Evolutionary conservation across 164 flowering plant genomes (phyloP).

Genomic region (Vitis labrusca): DNA sequence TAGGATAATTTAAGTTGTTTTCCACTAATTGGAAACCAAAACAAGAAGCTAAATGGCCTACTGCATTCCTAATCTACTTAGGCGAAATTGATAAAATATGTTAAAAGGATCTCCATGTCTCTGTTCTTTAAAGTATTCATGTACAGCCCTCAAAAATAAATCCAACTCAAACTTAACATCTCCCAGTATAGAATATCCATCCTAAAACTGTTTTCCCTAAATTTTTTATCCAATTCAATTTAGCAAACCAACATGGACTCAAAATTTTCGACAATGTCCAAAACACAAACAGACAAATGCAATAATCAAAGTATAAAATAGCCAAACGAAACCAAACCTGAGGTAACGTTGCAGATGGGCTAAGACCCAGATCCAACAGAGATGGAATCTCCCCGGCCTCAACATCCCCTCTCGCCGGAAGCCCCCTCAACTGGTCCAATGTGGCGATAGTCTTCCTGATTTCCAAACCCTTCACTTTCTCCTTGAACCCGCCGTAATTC

Average conservation of each 20-base stretch:
- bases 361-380: slow-evolving; percentile 78
- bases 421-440: slow-evolving; percentile 70
- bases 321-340: slow-evolving; percentile 50
- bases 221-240: too few relatives aligned
- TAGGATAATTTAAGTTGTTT: too few relatives aligned
- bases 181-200: too few relatives aligned
- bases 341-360: slow-evolving; percentile 44
- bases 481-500: slow-evolving; percentile 80
- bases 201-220: too few relatives aligned
- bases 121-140: too few relatives aligned
- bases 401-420: slow-evolving; percentile 80
- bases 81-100: too few relatives aligned
- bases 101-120: too few relatives aligned
- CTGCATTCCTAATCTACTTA: too few relatives aligned
- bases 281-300: background rate
- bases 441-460: slow-evolving; percentile 80
- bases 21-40: too few relatives aligned
- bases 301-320: background rate
- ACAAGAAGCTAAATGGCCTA: too few relatives aligned
- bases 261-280: background rate
- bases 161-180: too few relatives aligned
- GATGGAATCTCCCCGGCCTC: slow-evolving; percentile 89
- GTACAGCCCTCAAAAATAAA: too few relatives aligned
- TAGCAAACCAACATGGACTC: background rate
- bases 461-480: slow-evolving; percentile 65